Evolutionary conservation across 345 rosid genomes (phyloP).

Genomic region (Syzygium aqueum): DNA sequence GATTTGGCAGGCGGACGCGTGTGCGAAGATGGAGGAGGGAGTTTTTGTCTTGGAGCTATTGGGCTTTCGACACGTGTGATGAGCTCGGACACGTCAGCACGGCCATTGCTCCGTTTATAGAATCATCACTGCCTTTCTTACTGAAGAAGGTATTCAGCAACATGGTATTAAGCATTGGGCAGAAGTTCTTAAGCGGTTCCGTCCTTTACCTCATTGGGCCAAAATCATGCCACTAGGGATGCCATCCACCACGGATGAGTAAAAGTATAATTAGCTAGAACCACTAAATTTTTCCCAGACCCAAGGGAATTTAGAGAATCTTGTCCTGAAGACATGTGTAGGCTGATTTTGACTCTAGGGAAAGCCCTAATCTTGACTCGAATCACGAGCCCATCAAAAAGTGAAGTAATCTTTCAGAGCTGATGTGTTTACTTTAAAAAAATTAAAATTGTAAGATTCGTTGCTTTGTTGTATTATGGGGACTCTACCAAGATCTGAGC

Average conservation of each 20-base stretch:
- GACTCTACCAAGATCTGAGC: too few relatives aligned
- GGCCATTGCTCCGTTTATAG: neutral
- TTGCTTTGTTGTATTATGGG: neutral
- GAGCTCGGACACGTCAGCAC: neutral
- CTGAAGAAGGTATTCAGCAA: neutral
- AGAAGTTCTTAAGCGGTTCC: neutral
- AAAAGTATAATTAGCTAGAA: neutral
- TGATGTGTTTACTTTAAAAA: neutral
- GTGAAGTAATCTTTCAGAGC: neutral
- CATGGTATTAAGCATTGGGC: neutral
- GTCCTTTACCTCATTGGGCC: neutral
- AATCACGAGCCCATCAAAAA: neutral
- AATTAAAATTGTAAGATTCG: neutral
- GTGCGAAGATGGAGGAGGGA: neutral
- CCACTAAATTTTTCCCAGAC: neutral
- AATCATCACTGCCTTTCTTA: neutral
- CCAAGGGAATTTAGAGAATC: neutral
- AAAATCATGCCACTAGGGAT: neutral
- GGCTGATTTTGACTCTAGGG: neutral
- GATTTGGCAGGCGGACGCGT: slow-evolving; percentile 1
- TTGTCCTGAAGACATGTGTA: neutral
- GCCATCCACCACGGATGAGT: neutral
- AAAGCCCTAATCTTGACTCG: neutral
- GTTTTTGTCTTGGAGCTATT: neutral
- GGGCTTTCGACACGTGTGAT: neutral